Base-by-base conservation (phyloP, 106 monocot genomes). In the Gastrodia elata region DNA sequence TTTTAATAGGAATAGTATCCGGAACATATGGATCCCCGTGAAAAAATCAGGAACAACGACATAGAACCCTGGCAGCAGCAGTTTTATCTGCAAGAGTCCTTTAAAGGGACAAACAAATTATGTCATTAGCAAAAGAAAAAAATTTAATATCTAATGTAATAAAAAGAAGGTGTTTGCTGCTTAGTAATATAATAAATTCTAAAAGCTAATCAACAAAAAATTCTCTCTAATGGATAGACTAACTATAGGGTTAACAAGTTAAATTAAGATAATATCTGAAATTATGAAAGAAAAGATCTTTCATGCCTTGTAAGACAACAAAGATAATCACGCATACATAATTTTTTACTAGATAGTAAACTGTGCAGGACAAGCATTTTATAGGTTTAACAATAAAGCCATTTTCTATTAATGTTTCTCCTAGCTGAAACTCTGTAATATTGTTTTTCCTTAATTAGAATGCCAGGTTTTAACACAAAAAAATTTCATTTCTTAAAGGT, bases 11-110 rank as follows among this genome's bases (percentile, higher is more conserved):
- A 68, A 75, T 11, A 68, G 25, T 72, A 39, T 81, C 61, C 55
- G 64, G 72, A 26, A 18, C 72, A 70, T 37, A 77, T 39, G 83
- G 82, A 76, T 88, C 88, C 69, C 86, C 91, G 40, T 86, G 65
- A 88, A 76, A 65, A 91, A 88, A 71, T 91, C 91, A 80, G 91
- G 91, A 65, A 84, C 91, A 42, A 88, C 80, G n/a, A 82, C 88
- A 78, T 72, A 88, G 71, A 86, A 91, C 61, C 91, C 91, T 57
- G n/a, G 72, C 25, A 22, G 79, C 86, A 38, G 83, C 86, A 56
- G 80, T 80, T 82, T 86, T 91, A 39, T 88, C 69, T 39, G 69
- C 69, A 39, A 69, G 40, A 22, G n/a, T 69, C 69, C 69, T 69
- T 61, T 32, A 32, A 8, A 61, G 13, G 28, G 8, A 39, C 39